phyloP scores from a whole-genome alignment of 2,329 filamentous ascomycete genomes.

The Berkeleyomyces basicola region DNA sequence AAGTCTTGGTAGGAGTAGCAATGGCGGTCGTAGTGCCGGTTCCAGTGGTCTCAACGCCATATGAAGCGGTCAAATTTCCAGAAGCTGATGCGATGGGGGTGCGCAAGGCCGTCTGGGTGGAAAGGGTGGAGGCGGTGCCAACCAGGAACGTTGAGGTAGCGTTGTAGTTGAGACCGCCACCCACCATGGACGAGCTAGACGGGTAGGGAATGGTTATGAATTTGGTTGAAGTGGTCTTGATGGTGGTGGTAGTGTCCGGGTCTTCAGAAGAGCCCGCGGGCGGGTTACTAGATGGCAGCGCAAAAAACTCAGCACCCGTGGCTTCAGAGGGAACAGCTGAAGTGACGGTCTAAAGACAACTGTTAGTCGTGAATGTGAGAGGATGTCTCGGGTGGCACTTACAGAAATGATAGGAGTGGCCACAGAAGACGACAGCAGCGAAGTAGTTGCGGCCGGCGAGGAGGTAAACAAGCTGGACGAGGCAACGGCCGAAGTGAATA shows the following conservation, averaged over 20 bases:
- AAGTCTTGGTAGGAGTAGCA: not conserved
- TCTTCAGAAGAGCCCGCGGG: not conserved
- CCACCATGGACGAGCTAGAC: not conserved
- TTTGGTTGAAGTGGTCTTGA: not conserved
- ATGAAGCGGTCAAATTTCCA: not conserved
- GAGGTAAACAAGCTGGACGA: not conserved
- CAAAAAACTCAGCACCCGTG: not conserved
- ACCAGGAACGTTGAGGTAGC: not conserved
- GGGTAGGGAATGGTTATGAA: constrained; percentile 7
- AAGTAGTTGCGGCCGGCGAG: not conserved
- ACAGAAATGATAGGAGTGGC: not conserved
- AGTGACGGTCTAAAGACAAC: not conserved
- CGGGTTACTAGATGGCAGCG: not conserved
- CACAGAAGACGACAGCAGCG: not conserved
- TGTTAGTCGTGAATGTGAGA: not conserved
- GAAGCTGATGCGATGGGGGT: not conserved
- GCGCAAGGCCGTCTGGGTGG: not conserved
- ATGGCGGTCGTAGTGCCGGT: not conserved
- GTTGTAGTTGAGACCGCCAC: not conserved
- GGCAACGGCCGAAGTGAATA: not conserved
- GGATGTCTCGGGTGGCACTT: not conserved
- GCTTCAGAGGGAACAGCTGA: not conserved
- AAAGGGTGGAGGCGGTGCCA: not conserved
- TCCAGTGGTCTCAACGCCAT: not conserved
- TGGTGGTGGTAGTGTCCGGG: constrained; percentile 4